Evolutionary conservation across 495 filamentous ascomycete genomes (phyloP).

Genomic region (Cryomyces minteri): DNA sequence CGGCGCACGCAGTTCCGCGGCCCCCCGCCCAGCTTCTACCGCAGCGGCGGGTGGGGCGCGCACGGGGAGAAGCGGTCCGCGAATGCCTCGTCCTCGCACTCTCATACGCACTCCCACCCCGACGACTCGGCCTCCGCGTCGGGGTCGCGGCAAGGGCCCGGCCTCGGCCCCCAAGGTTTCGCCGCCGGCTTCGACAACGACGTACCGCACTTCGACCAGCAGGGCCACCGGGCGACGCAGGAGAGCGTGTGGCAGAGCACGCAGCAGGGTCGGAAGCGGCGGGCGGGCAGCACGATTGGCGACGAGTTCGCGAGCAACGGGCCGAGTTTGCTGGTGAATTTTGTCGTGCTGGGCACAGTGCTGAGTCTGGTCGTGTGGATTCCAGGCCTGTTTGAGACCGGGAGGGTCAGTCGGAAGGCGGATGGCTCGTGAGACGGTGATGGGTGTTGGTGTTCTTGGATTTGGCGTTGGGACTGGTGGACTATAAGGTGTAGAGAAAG

Average conservation of each 20-base stretch:
- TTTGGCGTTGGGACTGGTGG: too few relatives aligned
- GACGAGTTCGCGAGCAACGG: slow-evolving; percentile 16
- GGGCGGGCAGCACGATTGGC: slow-evolving; percentile 11
- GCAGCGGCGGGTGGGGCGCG: slow-evolving; percentile 52
- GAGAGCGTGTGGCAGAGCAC: slow-evolving; percentile 36
- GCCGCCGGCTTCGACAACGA: slow-evolving; percentile 23
- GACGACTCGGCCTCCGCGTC: neutral
- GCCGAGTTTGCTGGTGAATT: slow-evolving; percentile 26
- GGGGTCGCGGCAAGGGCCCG: neutral
- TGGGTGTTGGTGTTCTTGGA: too few relatives aligned
- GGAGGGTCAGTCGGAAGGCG: too few relatives aligned
- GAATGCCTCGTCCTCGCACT: neutral
- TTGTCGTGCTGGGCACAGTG: slow-evolving; percentile 18
- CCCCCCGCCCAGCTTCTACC: slow-evolving; percentile 78
- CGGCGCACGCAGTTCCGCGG: slow-evolving; percentile 59
- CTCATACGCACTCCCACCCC: neutral
- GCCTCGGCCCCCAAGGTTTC: neutral
- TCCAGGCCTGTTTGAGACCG: slow-evolving; percentile 1
- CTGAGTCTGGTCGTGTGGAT: slow-evolving; percentile 8
- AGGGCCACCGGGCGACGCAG: slow-evolving; percentile 50
- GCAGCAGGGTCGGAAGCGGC: slow-evolving; percentile 11
- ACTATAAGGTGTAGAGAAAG: too few relatives aligned
- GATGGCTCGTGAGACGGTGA: too few relatives aligned
- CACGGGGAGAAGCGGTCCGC: slow-evolving; percentile 27
- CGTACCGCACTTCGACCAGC: slow-evolving; percentile 44